These are phyloP conservation scores for Melampsora americana DNA, from an alignment of 1,284 basidiomycete species.

Conservation along the genomic window DNA sequence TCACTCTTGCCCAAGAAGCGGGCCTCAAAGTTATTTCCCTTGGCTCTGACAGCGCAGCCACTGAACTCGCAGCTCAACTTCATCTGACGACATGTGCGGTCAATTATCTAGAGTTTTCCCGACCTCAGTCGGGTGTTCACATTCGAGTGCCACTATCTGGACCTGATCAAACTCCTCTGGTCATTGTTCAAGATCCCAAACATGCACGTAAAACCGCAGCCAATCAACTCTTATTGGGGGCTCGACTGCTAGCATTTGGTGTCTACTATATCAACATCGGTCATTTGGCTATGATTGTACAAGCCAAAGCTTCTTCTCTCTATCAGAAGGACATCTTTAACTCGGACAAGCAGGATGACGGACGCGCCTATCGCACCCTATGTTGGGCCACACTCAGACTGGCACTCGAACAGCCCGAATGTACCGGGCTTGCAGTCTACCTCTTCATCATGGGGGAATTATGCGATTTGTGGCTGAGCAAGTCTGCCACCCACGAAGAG, in stretches of 20 bases:
- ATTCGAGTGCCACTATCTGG: constrained; percentile 2
- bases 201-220: constrained; percentile 13
- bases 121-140: background rate
- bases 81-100: background rate
- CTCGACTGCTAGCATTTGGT: constrained; percentile 9
- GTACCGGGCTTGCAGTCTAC: constrained; percentile 7
- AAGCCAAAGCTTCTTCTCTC: background rate
- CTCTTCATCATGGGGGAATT: constrained; percentile 16
- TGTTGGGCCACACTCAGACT: background rate
- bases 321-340: constrained; percentile 14
- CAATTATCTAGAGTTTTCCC: background rate
- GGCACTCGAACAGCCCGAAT: background rate
- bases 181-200: constrained; percentile 13
- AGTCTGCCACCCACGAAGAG: background rate
- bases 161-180: background rate
- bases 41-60: constrained; percentile 14
- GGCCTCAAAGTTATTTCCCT: constrained; percentile 8
- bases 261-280: constrained; percentile 19
- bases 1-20: background rate
- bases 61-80: background rate
- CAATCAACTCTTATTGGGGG: constrained; percentile 16
- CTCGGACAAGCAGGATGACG: constrained; percentile 14
- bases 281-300: constrained; percentile 3
- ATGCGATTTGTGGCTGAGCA: background rate
- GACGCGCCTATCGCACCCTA: background rate